Percentiles rank a stretch among this genome's conserved stretches.
Evolutionary conservation across 176 grass and related monocot genomes (phyloP).

Genomic region (Musa beccarii): DNA sequence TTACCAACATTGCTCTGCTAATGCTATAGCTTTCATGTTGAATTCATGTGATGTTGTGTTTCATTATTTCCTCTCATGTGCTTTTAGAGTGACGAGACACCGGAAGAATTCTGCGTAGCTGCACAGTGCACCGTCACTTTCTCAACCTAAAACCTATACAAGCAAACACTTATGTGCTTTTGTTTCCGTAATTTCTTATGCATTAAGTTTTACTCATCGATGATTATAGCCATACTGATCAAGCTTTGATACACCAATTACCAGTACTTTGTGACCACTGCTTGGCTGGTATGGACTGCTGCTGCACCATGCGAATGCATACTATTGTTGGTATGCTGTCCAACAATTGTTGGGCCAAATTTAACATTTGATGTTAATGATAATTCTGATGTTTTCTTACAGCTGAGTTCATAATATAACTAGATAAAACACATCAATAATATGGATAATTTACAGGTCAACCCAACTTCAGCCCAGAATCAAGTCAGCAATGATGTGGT

Average conservation of each 20-base stretch:
- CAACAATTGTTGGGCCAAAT: neutral
- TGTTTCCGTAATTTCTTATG: neutral
- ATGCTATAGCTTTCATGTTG: neutral
- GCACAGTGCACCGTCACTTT: neutral
- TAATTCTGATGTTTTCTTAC: neutral
- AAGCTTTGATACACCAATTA: neutral
- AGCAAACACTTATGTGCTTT: too few species aligned
- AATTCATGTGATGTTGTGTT: neutral
- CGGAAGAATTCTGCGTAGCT: neutral
- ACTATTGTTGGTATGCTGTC: neutral
- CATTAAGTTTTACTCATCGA: neutral
- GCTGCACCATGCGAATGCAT: neutral
- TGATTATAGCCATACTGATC: too few species aligned
- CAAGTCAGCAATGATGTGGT: too few species aligned
- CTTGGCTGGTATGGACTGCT: neutral
- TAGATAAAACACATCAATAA: neutral
- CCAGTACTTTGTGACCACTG: neutral
- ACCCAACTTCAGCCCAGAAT: too few species aligned
- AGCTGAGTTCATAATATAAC: too few species aligned
- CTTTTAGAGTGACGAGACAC: neutral
- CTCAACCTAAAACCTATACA: neutral
- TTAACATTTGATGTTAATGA: neutral
- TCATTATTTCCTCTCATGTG: neutral
- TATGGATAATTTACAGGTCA: neutral
- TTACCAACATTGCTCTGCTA: neutral